Evolutionary conservation across 2,329 filamentous ascomycete species (phyloP).

Genomic region (Penicillium glabrum): DNA sequence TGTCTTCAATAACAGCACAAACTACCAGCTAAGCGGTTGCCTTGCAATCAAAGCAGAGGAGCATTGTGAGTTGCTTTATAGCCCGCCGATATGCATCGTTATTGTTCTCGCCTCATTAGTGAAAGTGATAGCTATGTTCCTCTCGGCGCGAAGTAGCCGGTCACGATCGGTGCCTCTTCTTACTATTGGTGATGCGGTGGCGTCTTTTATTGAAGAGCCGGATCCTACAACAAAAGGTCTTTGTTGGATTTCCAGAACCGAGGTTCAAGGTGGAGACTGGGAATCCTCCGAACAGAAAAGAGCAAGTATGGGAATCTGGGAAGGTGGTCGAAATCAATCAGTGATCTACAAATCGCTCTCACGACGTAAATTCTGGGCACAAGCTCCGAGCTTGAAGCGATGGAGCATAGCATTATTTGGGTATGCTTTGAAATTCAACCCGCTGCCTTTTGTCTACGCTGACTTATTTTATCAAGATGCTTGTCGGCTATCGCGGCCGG

Average conservation of each 20-base stretch:
- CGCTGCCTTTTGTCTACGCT: no score
- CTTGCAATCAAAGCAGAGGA: constrained; percentile 1
- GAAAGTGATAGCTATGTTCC: constrained; percentile 17
- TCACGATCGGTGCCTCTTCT: constrained; percentile 8
- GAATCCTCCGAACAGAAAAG: no score
- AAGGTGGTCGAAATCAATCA: no score
- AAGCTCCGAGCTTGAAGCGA: no score
- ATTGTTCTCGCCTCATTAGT: constrained; percentile 6
- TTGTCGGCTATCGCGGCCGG: no score
- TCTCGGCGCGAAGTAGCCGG: constrained; percentile 2
- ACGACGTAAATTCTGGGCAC: no score
- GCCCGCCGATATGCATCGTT: constrained; percentile 5
- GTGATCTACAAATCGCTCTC: no score
- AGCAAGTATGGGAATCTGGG: no score
- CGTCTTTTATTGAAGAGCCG: constrained; percentile 22
- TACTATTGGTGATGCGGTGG: constrained; percentile 29
- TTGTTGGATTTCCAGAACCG: constrained; percentile 5
- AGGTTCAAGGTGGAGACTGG: no score
- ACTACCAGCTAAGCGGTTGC: not conserved
- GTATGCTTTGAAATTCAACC: no score
- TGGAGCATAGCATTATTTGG: no score
- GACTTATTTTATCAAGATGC: no score
- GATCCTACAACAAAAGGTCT: constrained; percentile 11
- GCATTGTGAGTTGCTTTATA: constrained; percentile 15
- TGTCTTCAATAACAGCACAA: not conserved